Base-by-base conservation (phyloP, 371 early-diverging fungal species). In the Zychaea mexicana region DNA sequence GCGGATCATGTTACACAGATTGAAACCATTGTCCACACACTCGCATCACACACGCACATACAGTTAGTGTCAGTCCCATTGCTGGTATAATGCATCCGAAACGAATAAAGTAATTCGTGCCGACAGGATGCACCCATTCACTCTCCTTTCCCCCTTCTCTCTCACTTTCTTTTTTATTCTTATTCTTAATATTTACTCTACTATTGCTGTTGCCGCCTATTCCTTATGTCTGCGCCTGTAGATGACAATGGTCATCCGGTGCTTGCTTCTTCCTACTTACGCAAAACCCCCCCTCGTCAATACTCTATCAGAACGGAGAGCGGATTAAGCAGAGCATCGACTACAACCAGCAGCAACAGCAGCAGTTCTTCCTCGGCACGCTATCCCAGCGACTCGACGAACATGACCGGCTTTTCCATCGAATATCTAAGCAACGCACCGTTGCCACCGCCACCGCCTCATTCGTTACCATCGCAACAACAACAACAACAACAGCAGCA, bases 201-300 rank as follows among this genome's bases (percentile, higher is more conserved):
- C 49, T 65, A 36, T 19, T 52, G 8, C n/a, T 31, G 13, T 32
- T 30, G 1, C 1, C n/a, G 3, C 52, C 28, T 38, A 57, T 56
- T 22, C 42, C 33, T 24, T 27, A 58, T 58, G 59, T 58, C 59
- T 45, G 26, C 56, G 15, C 46, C 55, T 49, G 49, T 63, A 12
- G 64, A 63, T 28, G 64, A 63, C 57, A 63, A 63, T 57, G 64
- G 64, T 26, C 64, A 63, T 55, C 30, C 38, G 38, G 38, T 22
- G 55, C 45, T 38, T 28, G n/a, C 59, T 15, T 27, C 38, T 28
- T 33, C 45, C 26, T 58, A 27, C 28, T 30, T 27, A 21, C 59
- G 59, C 17, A 58, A 58, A 58, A 58, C 22, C 24, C n/a, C 39
- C n/a, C 22, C 19, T 58, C 22, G 38, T 42, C 59, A 38, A 36